Percentiles rank a stretch among this genome's conserved stretches.
Conservation (phyloP, 1,284 basidiomycete genomes). For the Volvariella volvacea region DNA sequence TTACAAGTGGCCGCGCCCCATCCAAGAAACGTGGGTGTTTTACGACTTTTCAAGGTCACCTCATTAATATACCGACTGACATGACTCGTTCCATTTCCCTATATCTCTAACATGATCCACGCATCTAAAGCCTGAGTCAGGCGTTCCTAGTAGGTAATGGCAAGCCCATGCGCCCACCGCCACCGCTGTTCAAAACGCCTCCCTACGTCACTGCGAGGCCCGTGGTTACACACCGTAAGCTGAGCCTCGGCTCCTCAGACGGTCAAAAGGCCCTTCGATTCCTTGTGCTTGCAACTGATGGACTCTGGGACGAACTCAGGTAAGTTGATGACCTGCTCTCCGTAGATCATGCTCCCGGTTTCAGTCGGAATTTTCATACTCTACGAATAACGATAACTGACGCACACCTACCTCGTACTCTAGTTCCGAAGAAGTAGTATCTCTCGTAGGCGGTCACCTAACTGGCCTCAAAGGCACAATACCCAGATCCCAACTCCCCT, state of each 20-base stretch:
- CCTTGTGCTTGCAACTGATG: slow-evolving; percentile 88
- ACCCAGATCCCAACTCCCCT: slow-evolving; percentile 47
- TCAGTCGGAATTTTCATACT: no score
- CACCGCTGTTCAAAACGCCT: slow-evolving; percentile 71
- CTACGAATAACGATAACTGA: neutral
- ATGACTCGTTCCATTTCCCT: slow-evolving; percentile 5
- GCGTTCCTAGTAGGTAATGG: slow-evolving; percentile 62
- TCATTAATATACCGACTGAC: no score
- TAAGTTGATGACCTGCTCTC: slow-evolving; percentile 15
- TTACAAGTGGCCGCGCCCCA: slow-evolving; percentile 81
- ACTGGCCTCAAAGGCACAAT: slow-evolving; percentile 63
- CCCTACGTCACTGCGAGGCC: slow-evolving; percentile 93
- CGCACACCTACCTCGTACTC: neutral
- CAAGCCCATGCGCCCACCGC: slow-evolving; percentile 52
- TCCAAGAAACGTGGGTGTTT: slow-evolving; percentile 64
- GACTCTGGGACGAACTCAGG: slow-evolving; percentile 90
- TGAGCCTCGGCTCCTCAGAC: slow-evolving; percentile 31
- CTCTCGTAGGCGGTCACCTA: slow-evolving; percentile 83
- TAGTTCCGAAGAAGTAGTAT: slow-evolving; percentile 90
- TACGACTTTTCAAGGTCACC: neutral
- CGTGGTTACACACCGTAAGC: slow-evolving; percentile 78
- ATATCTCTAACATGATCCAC: neutral
- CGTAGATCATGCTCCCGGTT: no score
- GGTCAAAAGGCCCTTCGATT: slow-evolving; percentile 48
- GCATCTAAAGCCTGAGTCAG: slow-evolving; percentile 48